Evolutionary conservation across 2,329 filamentous ascomycete genomes (phyloP).

Genomic region (Didymella glomerata): DNA sequence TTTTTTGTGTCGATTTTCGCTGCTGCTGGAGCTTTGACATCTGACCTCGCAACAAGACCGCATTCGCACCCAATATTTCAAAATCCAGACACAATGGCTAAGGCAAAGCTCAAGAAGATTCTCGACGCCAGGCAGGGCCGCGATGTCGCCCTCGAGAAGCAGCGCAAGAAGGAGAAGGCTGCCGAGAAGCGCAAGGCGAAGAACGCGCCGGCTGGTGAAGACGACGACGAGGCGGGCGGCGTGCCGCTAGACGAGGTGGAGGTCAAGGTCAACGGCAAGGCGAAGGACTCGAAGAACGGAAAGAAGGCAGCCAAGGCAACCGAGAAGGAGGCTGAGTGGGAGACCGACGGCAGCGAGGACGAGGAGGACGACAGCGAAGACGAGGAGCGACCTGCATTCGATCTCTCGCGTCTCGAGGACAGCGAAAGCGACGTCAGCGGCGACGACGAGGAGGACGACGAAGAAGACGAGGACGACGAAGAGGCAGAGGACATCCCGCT

Average conservation of each 20-base stretch:
- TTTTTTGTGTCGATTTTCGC: conserved; percentile 3
- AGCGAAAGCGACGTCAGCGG: conserved; percentile 53
- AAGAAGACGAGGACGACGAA: conserved; percentile 69
- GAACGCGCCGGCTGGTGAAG: conserved; percentile 31
- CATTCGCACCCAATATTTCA: conserved; percentile 2
- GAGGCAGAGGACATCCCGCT: conserved; percentile 89
- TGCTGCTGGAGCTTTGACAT: conserved; percentile 29
- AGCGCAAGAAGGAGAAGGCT: conserved; percentile 71
- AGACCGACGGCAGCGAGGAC: conserved; percentile 46
- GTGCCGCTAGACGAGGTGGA: conserved; percentile 42
- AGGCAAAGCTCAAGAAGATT: conserved; percentile 65
- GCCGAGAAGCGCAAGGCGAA: conserved; percentile 59
- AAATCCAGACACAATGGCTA: conserved; percentile 46
- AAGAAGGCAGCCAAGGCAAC: conserved; percentile 46
- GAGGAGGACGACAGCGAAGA: conserved; percentile 45
- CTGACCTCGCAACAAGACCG: conserved; percentile 10
- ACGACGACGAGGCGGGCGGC: conserved; percentile 39
- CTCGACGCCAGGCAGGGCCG: conserved; percentile 67
- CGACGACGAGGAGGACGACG: conserved; percentile 57
- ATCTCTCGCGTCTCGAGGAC: conserved; percentile 49
- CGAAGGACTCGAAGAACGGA: conserved; percentile 42
- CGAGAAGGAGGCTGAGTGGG: conserved; percentile 42
- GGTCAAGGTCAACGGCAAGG: conserved; percentile 41
- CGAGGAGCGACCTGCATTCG: conserved; percentile 35
- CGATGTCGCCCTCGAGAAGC: conserved; percentile 79